Conservation (phyloP, 2,329 filamentous ascomycete species). For the Hypoxylon sp. region DNA sequence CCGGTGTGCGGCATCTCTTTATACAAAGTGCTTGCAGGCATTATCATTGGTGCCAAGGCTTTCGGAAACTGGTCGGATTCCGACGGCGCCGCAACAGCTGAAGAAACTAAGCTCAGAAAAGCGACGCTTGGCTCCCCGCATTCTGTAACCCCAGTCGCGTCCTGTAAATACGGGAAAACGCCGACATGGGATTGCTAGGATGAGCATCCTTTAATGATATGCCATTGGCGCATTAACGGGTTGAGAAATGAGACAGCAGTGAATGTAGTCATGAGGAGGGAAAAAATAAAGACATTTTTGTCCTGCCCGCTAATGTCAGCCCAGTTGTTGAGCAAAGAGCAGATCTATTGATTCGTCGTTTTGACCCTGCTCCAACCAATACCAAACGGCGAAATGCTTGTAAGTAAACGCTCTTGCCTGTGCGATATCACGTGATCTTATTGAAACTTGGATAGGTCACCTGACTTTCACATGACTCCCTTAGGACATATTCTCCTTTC, state of each 20-base stretch:
- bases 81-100: neutral
- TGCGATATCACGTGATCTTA: too few species aligned
- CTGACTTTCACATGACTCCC: too few species aligned
- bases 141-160: neutral
- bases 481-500: too few species aligned
- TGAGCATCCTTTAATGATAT: neutral
- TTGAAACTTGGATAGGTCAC: too few species aligned
- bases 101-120: neutral
- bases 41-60: neutral
- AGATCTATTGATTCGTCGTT: too few species aligned
- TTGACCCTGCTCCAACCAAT: too few species aligned
- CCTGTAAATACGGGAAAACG: neutral
- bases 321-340: too few species aligned
- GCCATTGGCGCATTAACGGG: neutral
- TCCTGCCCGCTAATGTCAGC: too few species aligned
- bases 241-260: neutral
- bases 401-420: too few species aligned
- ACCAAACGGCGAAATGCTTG: too few species aligned
- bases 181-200: neutral
- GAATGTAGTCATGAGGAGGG: neutral
- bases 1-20: neutral
- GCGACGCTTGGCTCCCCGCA: neutral
- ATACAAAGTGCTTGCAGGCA: neutral
- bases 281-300: too few species aligned
- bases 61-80: neutral